A percentile compares a stretch with the other conserved stretches of the same genome.
Conservation (phyloP, 2,329 filamentous ascomycete species). For the Ceratocystis diversiconidia region DNA sequence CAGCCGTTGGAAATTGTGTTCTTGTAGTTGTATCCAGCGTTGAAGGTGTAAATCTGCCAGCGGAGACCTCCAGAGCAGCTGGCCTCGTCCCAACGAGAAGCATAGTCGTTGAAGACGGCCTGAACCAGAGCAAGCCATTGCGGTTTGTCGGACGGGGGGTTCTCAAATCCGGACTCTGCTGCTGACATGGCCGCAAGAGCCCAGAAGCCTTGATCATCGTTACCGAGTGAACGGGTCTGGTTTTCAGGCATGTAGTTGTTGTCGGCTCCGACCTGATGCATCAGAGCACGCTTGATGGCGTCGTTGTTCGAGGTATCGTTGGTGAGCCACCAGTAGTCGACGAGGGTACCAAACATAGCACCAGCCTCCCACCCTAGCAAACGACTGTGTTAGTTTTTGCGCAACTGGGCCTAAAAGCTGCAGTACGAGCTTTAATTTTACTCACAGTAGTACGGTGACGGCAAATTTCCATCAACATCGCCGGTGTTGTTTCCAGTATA, state of each 20-base stretch:
- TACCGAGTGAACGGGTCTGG: slow-evolving; percentile 47
- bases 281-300: slow-evolving; percentile 42
- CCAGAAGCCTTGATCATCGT: slow-evolving; percentile 76
- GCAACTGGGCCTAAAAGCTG: background rate
- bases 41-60: slow-evolving; percentile 76
- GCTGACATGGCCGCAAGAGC: slow-evolving; percentile 68
- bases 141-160: slow-evolving; percentile 46
- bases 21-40: slow-evolving; percentile 56
- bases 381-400: slow-evolving; percentile 23
- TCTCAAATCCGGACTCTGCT: slow-evolving; percentile 60
- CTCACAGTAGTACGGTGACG: slow-evolving; percentile 50
- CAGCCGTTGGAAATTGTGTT: slow-evolving; percentile 56
- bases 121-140: slow-evolving; percentile 69
- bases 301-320: slow-evolving; percentile 52
- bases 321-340: slow-evolving; percentile 61
- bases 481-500: slow-evolving; percentile 46
- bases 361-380: slow-evolving; percentile 51
- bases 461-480: slow-evolving; percentile 43
- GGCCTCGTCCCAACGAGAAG: slow-evolving; percentile 50
- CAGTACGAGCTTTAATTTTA: slow-evolving; percentile 19
- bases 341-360: slow-evolving; percentile 53
- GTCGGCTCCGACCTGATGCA: slow-evolving; percentile 46
- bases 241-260: slow-evolving; percentile 53
- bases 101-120: slow-evolving; percentile 68
- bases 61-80: slow-evolving; percentile 59